Conservation (phyloP, 495 filamentous ascomycete genomes). For the Penicillium lagena region DNA sequence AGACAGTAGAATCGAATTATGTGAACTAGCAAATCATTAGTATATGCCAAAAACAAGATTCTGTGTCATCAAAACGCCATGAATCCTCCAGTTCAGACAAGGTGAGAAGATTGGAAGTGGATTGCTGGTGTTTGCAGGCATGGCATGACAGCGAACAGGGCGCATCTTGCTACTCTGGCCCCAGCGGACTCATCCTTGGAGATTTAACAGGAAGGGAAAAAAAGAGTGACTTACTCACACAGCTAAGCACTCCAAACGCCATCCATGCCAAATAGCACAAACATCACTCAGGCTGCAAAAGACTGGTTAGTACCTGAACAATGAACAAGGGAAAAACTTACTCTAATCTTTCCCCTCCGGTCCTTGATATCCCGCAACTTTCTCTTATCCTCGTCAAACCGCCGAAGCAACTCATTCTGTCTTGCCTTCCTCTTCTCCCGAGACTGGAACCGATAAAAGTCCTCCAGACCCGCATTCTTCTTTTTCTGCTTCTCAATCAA, state of each 20-base stretch:
- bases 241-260: constrained; percentile 16
- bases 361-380: constrained; percentile 46
- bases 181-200: constrained; percentile 48
- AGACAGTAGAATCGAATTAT: too few relatives aligned
- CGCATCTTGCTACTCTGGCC: constrained; percentile 49
- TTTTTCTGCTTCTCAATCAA: constrained; percentile 69
- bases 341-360: constrained; percentile 43
- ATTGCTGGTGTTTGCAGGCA: constrained; percentile 49
- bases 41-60: too few relatives aligned
- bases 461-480: constrained; percentile 56
- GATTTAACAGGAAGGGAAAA: not conserved
- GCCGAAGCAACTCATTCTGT: constrained; percentile 56
- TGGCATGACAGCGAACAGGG: constrained; percentile 29
- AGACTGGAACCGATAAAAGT: constrained; percentile 93
- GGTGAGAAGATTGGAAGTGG: constrained; percentile 44
- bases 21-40: too few relatives aligned
- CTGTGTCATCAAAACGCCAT: not conserved
- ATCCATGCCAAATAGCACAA: constrained; percentile 5
- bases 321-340: constrained; percentile 18
- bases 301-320: constrained; percentile 7
- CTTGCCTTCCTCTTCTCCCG: constrained; percentile 82
- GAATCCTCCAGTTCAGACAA: constrained; percentile 24
- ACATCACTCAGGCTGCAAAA: constrained; percentile 38
- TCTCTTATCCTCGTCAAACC: constrained; percentile 50
- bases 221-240: constrained; percentile 10